Percentiles rank a stretch among this genome's conserved stretches.
Evolutionary conservation across 495 filamentous ascomycete genomes (phyloP).

Genomic region (Neurospora terricola): DNA sequence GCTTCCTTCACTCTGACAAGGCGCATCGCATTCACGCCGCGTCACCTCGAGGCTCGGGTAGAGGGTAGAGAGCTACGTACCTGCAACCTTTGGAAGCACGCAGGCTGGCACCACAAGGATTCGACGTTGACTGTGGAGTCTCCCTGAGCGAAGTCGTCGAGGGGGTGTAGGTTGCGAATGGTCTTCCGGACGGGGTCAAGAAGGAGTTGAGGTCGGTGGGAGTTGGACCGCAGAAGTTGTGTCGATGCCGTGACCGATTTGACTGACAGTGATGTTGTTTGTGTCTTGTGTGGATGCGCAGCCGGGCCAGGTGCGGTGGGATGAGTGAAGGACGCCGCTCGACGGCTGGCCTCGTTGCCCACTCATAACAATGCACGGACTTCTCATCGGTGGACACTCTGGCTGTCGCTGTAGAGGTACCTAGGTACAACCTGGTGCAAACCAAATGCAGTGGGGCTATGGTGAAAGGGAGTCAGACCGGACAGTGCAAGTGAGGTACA

Average conservation of each 20-base stretch:
- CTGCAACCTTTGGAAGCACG: background rate
- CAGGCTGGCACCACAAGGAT: background rate
- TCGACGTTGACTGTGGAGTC: background rate
- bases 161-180: background rate
- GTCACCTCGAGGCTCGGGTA: background rate
- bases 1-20: background rate
- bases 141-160: background rate
- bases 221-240: background rate
- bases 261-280: background rate
- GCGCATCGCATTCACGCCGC: background rate
- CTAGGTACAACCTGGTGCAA: background rate
- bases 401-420: background rate
- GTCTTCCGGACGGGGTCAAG: background rate
- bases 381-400: background rate
- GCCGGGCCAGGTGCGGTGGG: background rate
- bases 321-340: background rate
- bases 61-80: background rate
- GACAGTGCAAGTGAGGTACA: background rate
- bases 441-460: background rate
- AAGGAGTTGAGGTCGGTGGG: background rate
- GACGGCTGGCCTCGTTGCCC: background rate
- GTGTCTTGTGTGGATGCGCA: background rate
- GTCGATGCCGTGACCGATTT: background rate
- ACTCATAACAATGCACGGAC: background rate
- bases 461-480: background rate